These are phyloP conservation scores for Solanum appendiculatum DNA, from an alignment of 257 asterid species.

Conservation along the genomic window DNA sequence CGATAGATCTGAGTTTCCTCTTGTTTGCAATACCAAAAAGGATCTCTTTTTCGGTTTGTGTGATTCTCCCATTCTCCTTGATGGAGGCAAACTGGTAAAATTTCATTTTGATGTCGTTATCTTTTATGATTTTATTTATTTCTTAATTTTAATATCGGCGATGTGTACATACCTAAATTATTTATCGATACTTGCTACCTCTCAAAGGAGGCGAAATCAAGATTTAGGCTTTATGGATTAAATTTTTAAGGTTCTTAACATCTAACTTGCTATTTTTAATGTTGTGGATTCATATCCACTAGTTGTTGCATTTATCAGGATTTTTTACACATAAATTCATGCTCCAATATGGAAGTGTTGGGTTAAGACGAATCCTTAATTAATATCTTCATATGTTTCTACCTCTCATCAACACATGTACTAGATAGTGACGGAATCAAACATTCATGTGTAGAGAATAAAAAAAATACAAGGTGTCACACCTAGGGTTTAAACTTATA, in stretches of 20 bases:
- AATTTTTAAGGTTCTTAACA: no score
- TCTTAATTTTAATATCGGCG: background rate
- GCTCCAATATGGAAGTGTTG: background rate
- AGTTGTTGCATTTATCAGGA: background rate
- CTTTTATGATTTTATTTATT: background rate
- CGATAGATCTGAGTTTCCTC: background rate
- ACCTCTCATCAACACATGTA: background rate
- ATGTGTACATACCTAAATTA: background rate
- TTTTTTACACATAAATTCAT: background rate
- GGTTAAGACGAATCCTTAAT: no score
- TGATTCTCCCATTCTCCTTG: background rate
- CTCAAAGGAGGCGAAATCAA: background rate
- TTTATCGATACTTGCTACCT: background rate
- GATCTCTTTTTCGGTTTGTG: background rate
- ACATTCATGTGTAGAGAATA: background rate
- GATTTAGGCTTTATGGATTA: background rate
- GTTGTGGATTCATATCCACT: no score
- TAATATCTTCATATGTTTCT: no score
- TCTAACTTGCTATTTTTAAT: no score
- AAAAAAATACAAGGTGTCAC: background rate
- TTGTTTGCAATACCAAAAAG: background rate
- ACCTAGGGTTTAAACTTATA: background rate
- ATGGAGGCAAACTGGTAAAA: background rate
- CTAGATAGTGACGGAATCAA: background rate
- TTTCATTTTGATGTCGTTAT: background rate